Evolutionary conservation across 306 rosid genomes (phyloP), one percentile per base, ranked within the genome.

Genomic region (Crataegus laevigata): DNA sequence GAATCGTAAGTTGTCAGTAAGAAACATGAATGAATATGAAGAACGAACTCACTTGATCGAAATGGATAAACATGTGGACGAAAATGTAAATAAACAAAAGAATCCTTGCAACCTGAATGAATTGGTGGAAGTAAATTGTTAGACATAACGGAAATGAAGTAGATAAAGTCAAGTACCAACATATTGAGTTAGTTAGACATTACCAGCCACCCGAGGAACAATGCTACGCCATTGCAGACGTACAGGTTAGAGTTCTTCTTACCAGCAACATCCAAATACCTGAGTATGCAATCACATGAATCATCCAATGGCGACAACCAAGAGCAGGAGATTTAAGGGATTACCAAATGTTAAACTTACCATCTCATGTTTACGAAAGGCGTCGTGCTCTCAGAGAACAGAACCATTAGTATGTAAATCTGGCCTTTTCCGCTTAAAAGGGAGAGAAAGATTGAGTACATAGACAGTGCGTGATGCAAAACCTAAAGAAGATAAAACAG

Each of bases 151-250:
- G 55, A 64, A 55, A 57, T 22, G 18, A 55, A 14, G 51, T 3
- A 55, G 14, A 60, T 14, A 15, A 62, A 15, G n/a, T 14, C 40
- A 7, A 7, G 51, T 82, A 69, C 22, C 40, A 68, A 71, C 70
- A 59, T 14, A 69, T 77, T 47, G 77, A 79, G 88, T 75, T 72
- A 79, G 71, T 74, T 61, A 61, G 81, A 82, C 88, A 71, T 76
- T 93, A 93, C 98, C 98, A 93, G 81, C 98, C 98, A 93, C 84
- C 98, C 97, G 8, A 91, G 75, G 90, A 93, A 93, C 87, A 93
- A 78, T 10, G 89, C 96, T 74, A 90, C 19, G 3, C 98, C 98
- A 83, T 91, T 93, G 84, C 68, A 80, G 61, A 86, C 55, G 68
- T 93, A 93, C 71, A 84, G 75, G 72, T 57, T 84, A 25, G 97